Evolutionary conservation across 192 early-diverging fungal genomes (phyloP).

Genomic region (Gonapodya prolifera): DNA sequence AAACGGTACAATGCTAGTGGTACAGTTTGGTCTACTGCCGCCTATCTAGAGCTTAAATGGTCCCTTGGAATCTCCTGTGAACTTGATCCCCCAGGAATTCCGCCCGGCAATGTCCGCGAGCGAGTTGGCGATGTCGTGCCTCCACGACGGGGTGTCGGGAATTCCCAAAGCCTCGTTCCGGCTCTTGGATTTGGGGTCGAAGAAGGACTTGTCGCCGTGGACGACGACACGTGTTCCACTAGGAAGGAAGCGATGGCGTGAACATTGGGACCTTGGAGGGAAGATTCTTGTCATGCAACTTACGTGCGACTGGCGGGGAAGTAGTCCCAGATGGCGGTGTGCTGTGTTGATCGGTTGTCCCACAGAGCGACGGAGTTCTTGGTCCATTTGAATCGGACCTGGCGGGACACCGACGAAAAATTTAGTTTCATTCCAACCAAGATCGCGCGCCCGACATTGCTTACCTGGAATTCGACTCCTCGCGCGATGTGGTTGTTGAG

Average conservation of each 20-base stretch:
- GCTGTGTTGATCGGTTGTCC: slow-evolving; percentile 46
- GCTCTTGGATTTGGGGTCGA: slow-evolving; percentile 11
- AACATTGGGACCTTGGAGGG: not conserved
- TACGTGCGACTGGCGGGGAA: slow-evolving; percentile 9
- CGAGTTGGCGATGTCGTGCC: not conserved
- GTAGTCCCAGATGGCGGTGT: slow-evolving; percentile 30
- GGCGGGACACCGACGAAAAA: not conserved
- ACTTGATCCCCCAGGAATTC: not conserved
- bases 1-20: too few species aligned
- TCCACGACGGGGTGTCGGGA: slow-evolving; percentile 3
- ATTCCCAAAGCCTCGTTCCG: slow-evolving; percentile 14
- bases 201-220: slow-evolving; percentile 23
- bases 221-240: slow-evolving; percentile 14
- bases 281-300: not conserved
- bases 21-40: too few species aligned
- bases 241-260: not conserved
- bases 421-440: not conserved
- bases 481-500: slow-evolving; percentile 36
- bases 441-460: slow-evolving; percentile 35
- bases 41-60: too few species aligned
- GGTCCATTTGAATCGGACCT: slow-evolving; percentile 16
- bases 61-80: not conserved
- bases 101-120: not conserved
- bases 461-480: slow-evolving; percentile 38
- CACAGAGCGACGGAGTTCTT: slow-evolving; percentile 53